Conservation (phyloP, 441 rosid species). For the Sinapis alba region DNA sequence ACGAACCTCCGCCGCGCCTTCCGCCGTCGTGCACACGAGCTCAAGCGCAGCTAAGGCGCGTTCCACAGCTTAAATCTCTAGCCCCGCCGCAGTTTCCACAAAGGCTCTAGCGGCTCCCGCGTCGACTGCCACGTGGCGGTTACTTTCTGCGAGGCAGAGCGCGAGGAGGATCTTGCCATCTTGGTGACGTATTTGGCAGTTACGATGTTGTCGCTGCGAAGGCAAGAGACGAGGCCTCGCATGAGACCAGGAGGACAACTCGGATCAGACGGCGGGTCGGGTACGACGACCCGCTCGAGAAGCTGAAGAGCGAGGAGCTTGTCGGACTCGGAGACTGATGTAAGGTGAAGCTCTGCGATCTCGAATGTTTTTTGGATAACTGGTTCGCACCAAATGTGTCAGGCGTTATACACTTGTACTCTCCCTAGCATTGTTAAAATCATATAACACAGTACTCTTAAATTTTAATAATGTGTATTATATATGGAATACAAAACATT, state of each 20-base stretch:
- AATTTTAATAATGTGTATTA: background rate
- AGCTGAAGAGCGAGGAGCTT: constrained; percentile 69
- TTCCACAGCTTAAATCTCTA: constrained; percentile 69
- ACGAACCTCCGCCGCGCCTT: constrained; percentile 78
- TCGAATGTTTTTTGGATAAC: constrained; percentile 62
- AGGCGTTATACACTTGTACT: constrained; percentile 26
- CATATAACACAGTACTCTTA: too few species aligned
- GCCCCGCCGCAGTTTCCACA: constrained; percentile 55
- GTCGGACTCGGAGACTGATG: constrained; percentile 55
- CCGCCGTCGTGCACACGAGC: constrained; percentile 70
- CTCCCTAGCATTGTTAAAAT: constrained; percentile 5
- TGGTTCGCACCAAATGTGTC: constrained; percentile 37
- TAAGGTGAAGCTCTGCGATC: constrained; percentile 64
- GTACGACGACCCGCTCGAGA: constrained; percentile 68
- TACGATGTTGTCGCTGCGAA: constrained; percentile 46
- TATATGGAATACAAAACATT: too few species aligned
- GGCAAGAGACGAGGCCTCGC: constrained; percentile 59
- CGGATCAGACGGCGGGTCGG: constrained; percentile 74
- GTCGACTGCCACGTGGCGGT: constrained; percentile 78
- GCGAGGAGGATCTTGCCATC: constrained; percentile 70
- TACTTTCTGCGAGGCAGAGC: constrained; percentile 67
- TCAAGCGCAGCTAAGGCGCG: constrained; percentile 82
- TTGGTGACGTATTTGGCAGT: constrained; percentile 72
- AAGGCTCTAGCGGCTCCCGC: constrained; percentile 75
- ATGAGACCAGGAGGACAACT: constrained; percentile 66